A percentile compares a stretch with the other conserved stretches of the same genome.
Conservation (phyloP, 116 monocot species). For the Iris pallida region DNA sequence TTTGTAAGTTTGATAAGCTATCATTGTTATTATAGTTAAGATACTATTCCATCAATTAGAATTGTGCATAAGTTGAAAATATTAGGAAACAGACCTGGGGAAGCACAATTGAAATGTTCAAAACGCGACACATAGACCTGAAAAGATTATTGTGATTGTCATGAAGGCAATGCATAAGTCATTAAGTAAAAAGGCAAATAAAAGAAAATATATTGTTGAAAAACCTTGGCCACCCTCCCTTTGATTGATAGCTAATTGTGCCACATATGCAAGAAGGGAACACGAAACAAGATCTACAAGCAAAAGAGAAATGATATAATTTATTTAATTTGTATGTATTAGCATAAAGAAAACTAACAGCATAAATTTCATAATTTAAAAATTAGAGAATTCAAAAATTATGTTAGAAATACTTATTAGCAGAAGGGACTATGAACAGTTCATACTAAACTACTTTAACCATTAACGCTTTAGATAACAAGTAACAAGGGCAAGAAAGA, state of each 20-base stretch:
- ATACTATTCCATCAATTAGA: no score
- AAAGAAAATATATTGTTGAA: neutral
- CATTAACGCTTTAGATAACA: no score
- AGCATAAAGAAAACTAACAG: neutral
- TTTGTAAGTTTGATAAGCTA: no score
- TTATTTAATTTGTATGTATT: neutral
- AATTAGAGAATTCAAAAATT: neutral
- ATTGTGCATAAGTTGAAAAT: neutral
- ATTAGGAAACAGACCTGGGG: conserved; percentile 8
- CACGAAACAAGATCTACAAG: conserved; percentile 14
- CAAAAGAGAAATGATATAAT: neutral
- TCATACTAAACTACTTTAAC: no score
- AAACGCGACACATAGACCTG: conserved; percentile 6
- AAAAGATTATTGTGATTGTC: neutral
- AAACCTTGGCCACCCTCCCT: conserved; percentile 12
- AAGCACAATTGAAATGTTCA: conserved; percentile 11
- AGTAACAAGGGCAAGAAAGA: no score
- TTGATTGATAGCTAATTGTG: conserved; percentile 6
- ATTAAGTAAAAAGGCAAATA: neutral
- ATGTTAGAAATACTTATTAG: no score
- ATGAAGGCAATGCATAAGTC: neutral
- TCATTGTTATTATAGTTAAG: no score
- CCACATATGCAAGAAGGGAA: conserved; percentile 13
- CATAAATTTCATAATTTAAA: neutral
- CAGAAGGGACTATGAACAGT: neutral